A percentile compares a stretch with the other conserved stretches of the same genome.
These are phyloP conservation scores for Cyanidiococcus yangmingshanensis DNA, from an alignment of 23 red algal species.

Conservation along the genomic window DNA sequence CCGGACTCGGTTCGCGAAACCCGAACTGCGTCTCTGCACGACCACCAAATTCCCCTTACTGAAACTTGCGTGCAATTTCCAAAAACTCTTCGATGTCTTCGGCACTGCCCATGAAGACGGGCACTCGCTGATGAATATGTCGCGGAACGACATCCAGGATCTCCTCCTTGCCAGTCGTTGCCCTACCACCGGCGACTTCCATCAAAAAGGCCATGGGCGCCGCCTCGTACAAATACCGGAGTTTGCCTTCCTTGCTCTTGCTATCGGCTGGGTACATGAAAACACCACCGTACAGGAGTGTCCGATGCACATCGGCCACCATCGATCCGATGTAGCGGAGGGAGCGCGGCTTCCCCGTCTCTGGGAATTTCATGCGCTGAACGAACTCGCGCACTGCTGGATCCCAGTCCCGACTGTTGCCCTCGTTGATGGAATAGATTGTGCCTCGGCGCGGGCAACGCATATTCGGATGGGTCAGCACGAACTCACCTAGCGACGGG, in stretches of 20 bases:
- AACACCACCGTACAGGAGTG: conserved; percentile 81
- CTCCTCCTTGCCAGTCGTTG: conserved; percentile 70
- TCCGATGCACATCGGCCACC: conserved; percentile 92
- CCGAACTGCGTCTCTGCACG: too few species aligned
- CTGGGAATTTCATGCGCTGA: conserved; percentile 67
- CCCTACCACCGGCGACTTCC: conserved; percentile 79
- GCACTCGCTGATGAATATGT: conserved; percentile 73
- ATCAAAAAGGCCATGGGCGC: conserved; percentile 98
- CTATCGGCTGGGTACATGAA: conserved; percentile 93
- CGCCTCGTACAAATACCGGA: conserved; percentile 87
- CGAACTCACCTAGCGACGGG: conserved; percentile 87
- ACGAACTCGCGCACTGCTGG: conserved; percentile 70
- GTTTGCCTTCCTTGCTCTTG: conserved; percentile 76
- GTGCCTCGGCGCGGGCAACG: conserved; percentile 68
- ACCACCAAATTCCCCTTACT: too few species aligned
- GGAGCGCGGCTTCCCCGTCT: conserved; percentile 50
- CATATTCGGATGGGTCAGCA: conserved; percentile 94
- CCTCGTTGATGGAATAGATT: conserved; percentile 99
- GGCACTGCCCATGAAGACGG: conserved; percentile 33
- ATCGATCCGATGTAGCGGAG: conserved; percentile 97
- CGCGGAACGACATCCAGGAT: conserved; percentile 84
- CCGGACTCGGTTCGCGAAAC: too few species aligned
- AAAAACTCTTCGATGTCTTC: conserved; percentile 68
- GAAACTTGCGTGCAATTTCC: conserved; percentile 21
- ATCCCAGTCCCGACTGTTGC: conserved; percentile 85